Conservation (phyloP, 805 yeast species). For the Teunomyces atbi region DNA sequence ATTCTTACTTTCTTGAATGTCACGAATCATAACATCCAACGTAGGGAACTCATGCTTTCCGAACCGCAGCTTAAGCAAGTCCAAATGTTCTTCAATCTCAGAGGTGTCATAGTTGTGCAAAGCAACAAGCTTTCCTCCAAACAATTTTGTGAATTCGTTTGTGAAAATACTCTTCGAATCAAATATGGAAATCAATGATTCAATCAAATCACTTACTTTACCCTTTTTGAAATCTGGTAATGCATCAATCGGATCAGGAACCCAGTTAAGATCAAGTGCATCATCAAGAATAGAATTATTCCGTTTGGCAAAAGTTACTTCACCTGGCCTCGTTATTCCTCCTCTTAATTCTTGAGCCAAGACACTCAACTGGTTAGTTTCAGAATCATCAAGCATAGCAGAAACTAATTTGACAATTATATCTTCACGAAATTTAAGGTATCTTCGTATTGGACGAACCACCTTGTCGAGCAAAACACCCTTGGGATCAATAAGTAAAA, state of each 20-base stretch:
- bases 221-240: conserved; percentile 75
- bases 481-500: conserved; percentile 76
- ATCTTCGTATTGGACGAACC: conserved; percentile 69
- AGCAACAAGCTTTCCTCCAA: conserved; percentile 55
- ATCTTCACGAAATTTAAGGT: conserved; percentile 72
- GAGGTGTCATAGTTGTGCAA: conserved; percentile 39
- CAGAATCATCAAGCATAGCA: conserved; percentile 56
- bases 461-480: conserved; percentile 81
- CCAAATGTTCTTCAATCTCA: conserved; percentile 43
- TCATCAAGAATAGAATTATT: conserved; percentile 20
- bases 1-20: conserved; percentile 55
- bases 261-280: conserved; percentile 57
- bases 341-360: conserved; percentile 52
- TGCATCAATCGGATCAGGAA: conserved; percentile 87
- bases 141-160: conserved; percentile 58
- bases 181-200: conserved; percentile 67
- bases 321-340: conserved; percentile 5
- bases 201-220: conserved; percentile 64
- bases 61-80: conserved; percentile 58
- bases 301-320: conserved; percentile 4
- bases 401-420: conserved; percentile 66
- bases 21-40: conserved; percentile 82
- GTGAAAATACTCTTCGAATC: conserved; percentile 68
- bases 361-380: conserved; percentile 47
- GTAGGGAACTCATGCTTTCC: conserved; percentile 65